A percentile compares a stretch with the other conserved stretches of the same genome.
phyloP scores from a whole-genome alignment of 1,139 yeast species.

The Yamadazyma siamensis region DNA sequence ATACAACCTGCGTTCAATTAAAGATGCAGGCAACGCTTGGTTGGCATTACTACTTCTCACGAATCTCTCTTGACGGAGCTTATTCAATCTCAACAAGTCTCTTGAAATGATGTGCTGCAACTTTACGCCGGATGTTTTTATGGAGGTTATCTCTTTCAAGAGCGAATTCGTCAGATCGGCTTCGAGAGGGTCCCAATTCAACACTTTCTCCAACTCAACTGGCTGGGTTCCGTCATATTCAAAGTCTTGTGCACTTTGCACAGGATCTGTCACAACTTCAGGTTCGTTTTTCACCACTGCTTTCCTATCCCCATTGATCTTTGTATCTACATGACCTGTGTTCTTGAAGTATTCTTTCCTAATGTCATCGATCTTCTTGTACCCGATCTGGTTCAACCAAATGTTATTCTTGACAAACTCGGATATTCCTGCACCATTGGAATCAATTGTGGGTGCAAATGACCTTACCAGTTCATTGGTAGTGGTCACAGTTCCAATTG shows the following conservation, averaged over 20 bases:
- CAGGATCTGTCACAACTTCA: constrained; percentile 8
- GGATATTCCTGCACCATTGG: constrained; percentile 63
- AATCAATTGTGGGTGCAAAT: constrained; percentile 80
- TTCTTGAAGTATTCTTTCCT: constrained; percentile 24
- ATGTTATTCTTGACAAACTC: constrained; percentile 61
- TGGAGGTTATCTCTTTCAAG: constrained; percentile 22
- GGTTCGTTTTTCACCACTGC: constrained; percentile 6
- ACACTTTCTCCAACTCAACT: constrained; percentile 29
- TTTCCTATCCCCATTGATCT: constrained; percentile 6
- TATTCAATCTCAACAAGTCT: constrained; percentile 56
- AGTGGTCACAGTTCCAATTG: constrained; percentile 15
- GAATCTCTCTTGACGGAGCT: constrained; percentile 59
- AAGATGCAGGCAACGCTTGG: constrained; percentile 23
- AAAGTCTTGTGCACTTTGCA: no score
- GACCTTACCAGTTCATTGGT: constrained; percentile 53
- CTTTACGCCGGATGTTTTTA: constrained; percentile 25
- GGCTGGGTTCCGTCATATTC: constrained; percentile 11
- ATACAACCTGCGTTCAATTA: constrained; percentile 27
- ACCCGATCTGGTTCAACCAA: constrained; percentile 79
- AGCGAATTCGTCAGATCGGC: constrained; percentile 24
- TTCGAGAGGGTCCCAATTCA: constrained; percentile 37
- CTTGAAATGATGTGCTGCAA: constrained; percentile 54
- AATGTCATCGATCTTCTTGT: constrained; percentile 42
- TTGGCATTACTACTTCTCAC: constrained; percentile 28
- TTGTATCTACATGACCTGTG: constrained; percentile 12